Evolutionary conservation across 306 rosid genomes (phyloP).

Genomic region (Bauhinia variegata): DNA sequence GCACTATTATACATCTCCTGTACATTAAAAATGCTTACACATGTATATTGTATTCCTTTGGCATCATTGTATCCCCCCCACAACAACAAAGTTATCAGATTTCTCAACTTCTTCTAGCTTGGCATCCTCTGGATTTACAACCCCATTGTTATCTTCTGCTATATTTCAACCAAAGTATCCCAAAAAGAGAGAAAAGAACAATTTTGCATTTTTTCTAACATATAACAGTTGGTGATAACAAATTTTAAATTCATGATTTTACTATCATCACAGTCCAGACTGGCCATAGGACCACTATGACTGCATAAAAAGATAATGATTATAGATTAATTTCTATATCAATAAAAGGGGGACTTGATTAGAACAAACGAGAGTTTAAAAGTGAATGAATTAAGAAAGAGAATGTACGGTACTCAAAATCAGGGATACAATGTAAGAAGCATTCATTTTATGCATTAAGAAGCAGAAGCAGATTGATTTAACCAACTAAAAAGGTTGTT

Average conservation of each 20-base stretch:
- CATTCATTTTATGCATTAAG: slow-evolving; percentile 16
- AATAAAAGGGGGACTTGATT: neutral
- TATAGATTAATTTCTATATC: neutral
- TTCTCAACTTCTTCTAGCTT: slow-evolving; percentile 61
- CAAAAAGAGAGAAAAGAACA: neutral
- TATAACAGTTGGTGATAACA: neutral
- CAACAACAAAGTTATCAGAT: too few relatives aligned
- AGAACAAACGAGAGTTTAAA: slow-evolving; percentile 9
- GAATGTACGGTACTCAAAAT: neutral
- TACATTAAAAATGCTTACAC: too few relatives aligned
- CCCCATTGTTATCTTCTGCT: slow-evolving; percentile 69
- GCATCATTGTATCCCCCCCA: too few relatives aligned
- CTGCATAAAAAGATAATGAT: neutral
- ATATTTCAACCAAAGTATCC: slow-evolving; percentile 21
- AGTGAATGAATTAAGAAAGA: neutral
- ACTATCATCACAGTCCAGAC: neutral
- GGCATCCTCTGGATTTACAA: slow-evolving; percentile 60
- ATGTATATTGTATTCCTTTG: too few relatives aligned
- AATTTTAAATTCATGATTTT: neutral
- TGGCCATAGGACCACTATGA: neutral
- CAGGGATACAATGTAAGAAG: neutral
- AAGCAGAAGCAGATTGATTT: slow-evolving; percentile 27
- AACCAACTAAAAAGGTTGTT: too few relatives aligned
- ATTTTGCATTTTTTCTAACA: neutral
- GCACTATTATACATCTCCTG: too few relatives aligned